Percentiles rank a stretch among this genome's conserved stretches.
phyloP scores from a whole-genome alignment of 2,329 filamentous ascomycete genomes.

The Tolypocladium album region DNA sequence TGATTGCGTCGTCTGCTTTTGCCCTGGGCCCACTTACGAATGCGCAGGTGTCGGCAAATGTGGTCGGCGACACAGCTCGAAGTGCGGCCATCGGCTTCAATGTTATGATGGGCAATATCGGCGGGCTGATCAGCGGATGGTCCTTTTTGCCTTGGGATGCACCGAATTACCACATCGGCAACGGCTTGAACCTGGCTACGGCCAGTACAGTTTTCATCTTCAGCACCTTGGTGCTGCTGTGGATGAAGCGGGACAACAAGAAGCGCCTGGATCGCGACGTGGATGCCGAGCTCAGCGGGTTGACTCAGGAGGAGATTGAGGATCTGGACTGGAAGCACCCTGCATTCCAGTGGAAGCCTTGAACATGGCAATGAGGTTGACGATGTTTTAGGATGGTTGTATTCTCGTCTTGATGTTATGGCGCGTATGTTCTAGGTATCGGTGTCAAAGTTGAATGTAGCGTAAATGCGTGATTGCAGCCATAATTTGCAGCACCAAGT shows the following conservation, averaged over 20 bases:
- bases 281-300: slow-evolving; percentile 37
- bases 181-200: slow-evolving; percentile 58
- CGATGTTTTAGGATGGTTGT: neutral
- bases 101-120: slow-evolving; percentile 64
- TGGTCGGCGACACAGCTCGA: slow-evolving; percentile 59
- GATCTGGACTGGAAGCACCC: slow-evolving; percentile 59
- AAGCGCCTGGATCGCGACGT: slow-evolving; percentile 15
- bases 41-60: slow-evolving; percentile 58
- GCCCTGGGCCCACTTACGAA: slow-evolving; percentile 54
- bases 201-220: slow-evolving; percentile 38
- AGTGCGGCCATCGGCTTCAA: slow-evolving; percentile 55
- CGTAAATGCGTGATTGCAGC: too few relatives aligned
- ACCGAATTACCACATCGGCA: slow-evolving; percentile 59
- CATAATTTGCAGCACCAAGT: neutral
- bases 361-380: neutral
- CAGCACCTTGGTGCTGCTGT: slow-evolving; percentile 36
- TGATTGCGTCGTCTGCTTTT: slow-evolving; percentile 56
- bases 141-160: slow-evolving; percentile 51
- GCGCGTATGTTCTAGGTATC: neutral
- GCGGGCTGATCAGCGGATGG: slow-evolving; percentile 57
- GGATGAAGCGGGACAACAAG: slow-evolving; percentile 53
- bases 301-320: slow-evolving; percentile 41
- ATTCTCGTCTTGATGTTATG: too few relatives aligned
- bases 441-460: too few relatives aligned
- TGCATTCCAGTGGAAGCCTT: slow-evolving; percentile 44